Base-by-base conservation (phyloP, 139 green algal species). In the Tetratostichococcus sp. region DNA sequence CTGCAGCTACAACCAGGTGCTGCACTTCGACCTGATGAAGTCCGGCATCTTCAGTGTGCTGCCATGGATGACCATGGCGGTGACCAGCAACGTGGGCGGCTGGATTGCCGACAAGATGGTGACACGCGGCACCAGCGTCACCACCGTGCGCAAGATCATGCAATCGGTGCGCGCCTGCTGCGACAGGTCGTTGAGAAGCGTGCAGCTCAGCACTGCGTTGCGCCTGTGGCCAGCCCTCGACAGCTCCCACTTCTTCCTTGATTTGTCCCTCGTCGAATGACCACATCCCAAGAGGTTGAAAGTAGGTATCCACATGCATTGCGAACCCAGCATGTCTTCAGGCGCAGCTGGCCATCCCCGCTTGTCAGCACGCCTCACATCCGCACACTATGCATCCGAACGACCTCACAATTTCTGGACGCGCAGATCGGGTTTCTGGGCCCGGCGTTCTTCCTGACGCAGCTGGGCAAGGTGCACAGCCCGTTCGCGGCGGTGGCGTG, bases 31-130 rank as follows among this genome's bases (percentile, higher is more conserved):
- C 80, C 83, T 99, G 30, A 85, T 88, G 62, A 83, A 91, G 77
- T 90, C 78, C 25, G 93, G 95, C 43, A 78, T 96, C 71, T 90
- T 92, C 71, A 91, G 80, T 26, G 93, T 98, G 58, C 86, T 99
- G 72, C 95, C 95, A n/a, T 99, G 95, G 95, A 70, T 97, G 30
- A 95, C 90, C 0, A 98, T 98, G 95, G 92, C 93, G 14, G 35
- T 98, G 0, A 80, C 80, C 28, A 84, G 91, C 50, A 97, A 97
- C 80, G 70, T 95, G 65, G 93, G 89, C 21, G 95, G 95, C 65
- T 97, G 89, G 91, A 86, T 97, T 22, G 95, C 95, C 1, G 95
- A 98, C 85, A 83, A 77, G 1, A 58, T 97, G 69, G 86, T 98
- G 8, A 69, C 71, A 14, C 69, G 76, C 11, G 94, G 94, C 0